A percentile compares a stretch with the other conserved stretches of the same genome.
phyloP scores from a whole-genome alignment of 768 basidiomycete species.

The Fistulinella prunicolor region DNA sequence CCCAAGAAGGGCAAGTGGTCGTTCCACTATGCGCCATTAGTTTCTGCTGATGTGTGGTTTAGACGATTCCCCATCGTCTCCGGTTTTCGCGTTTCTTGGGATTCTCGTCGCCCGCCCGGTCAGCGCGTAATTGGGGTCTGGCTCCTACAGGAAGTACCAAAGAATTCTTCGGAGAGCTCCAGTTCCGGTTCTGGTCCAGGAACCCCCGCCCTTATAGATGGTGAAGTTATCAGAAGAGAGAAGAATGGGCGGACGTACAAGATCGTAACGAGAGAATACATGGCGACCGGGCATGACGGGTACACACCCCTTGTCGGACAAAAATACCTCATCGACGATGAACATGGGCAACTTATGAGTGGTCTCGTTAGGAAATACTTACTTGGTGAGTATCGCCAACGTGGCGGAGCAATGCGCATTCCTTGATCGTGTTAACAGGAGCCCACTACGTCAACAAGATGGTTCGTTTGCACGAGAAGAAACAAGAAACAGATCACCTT shows the following conservation, averaged over 20 bases:
- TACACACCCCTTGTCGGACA: constrained; percentile 65
- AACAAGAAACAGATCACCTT: constrained; percentile 33
- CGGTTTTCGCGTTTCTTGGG: constrained; percentile 84
- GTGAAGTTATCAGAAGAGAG: constrained; percentile 53
- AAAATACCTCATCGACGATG: constrained; percentile 75
- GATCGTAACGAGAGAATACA: constrained; percentile 83
- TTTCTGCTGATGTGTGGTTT: neutral
- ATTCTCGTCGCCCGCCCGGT: constrained; percentile 69
- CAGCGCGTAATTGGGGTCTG: constrained; percentile 73
- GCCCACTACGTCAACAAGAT: constrained; percentile 72
- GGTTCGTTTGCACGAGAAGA: constrained; percentile 36
- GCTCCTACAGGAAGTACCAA: constrained; percentile 41
- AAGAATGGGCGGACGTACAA: constrained; percentile 61
- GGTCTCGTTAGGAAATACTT: constrained; percentile 79
- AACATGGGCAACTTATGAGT: constrained; percentile 77
- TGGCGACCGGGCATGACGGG: constrained; percentile 84
- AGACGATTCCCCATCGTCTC: constrained; percentile 90
- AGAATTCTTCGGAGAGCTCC: constrained; percentile 21
- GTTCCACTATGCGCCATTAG: neutral
- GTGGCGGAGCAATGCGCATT: neutral
- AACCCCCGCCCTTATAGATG: constrained; percentile 39
- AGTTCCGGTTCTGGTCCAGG: constrained; percentile 18
- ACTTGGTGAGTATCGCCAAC: constrained; percentile 53
- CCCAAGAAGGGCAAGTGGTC: constrained; percentile 81
- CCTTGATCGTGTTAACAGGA: constrained; percentile 41